Conservation (phyloP, 805 yeast genomes). For the Candida sakaeoensis region DNA sequence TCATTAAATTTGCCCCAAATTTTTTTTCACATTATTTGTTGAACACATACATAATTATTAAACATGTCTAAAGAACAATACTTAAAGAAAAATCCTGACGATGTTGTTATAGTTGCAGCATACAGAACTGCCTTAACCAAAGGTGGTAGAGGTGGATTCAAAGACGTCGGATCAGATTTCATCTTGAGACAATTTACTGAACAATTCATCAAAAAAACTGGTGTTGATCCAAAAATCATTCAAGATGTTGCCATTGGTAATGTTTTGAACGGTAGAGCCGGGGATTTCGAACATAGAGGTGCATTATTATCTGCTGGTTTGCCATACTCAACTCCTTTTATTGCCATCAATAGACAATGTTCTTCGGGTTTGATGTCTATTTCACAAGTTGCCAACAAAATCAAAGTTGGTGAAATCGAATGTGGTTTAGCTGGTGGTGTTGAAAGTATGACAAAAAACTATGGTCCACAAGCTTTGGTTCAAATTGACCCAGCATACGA, state of each 20-base stretch:
- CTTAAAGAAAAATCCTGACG: constrained; percentile 66
- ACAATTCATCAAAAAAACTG: constrained; percentile 54
- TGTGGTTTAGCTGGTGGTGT: constrained; percentile 91
- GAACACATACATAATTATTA: background rate
- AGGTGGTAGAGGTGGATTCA: constrained; percentile 84
- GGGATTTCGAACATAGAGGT: constrained; percentile 92
- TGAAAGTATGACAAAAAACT: constrained; percentile 89
- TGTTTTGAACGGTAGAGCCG: constrained; percentile 88
- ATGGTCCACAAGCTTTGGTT: constrained; percentile 77
- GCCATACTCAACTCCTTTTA: constrained; percentile 74
- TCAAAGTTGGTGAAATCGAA: constrained; percentile 81
- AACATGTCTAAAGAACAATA: constrained; percentile 29
- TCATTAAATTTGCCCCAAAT: background rate
- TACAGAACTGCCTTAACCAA: constrained; percentile 87
- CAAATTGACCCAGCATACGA: constrained; percentile 34
- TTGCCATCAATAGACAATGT: constrained; percentile 89
- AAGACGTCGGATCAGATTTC: constrained; percentile 79
- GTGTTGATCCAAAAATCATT: constrained; percentile 49
- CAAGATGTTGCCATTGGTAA: constrained; percentile 90
- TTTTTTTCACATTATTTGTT: background rate
- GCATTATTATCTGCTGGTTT: constrained; percentile 88
- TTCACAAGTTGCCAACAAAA: constrained; percentile 84
- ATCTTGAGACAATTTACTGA: constrained; percentile 61
- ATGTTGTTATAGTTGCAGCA: constrained; percentile 87
- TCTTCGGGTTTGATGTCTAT: constrained; percentile 91